Percentiles rank a stretch among this genome's conserved stretches.
These are phyloP conservation scores for Trypanosoma cruzi DNA, from an alignment of 208 protist genomes.

Conservation along the genomic window DNA sequence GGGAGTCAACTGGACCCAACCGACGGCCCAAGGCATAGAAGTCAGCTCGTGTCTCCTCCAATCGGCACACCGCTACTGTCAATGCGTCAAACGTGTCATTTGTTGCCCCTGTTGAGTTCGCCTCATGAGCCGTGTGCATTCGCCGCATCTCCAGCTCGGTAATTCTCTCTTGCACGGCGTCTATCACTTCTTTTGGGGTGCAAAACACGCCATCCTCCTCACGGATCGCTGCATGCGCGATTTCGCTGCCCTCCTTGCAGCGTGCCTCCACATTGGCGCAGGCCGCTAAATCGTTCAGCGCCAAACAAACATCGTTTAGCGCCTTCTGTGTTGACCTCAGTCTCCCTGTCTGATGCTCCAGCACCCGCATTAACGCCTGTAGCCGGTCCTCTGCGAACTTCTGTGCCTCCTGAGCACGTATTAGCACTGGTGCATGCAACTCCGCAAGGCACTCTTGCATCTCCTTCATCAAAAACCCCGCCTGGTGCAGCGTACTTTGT, in stretches of 20 bases:
- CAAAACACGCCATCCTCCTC: neutral
- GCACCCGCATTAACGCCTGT: neutral
- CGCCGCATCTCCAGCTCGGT: neutral
- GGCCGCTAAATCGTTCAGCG: constrained; percentile 5
- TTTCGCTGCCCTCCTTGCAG: constrained; percentile 7
- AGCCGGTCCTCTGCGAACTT: constrained; percentile 5
- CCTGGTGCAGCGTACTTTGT: neutral
- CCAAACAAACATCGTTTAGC: neutral
- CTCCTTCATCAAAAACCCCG: constrained; percentile 3
- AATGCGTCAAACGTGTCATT: constrained; percentile 14
- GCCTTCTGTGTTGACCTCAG: neutral
- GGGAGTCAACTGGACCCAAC: neutral
- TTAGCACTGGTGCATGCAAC: neutral
- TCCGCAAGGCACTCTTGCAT: neutral
- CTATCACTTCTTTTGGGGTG: constrained; percentile 6
- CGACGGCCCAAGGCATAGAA: constrained; percentile 9
- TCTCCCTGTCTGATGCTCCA: constrained; percentile 2
- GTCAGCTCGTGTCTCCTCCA: constrained; percentile 17
- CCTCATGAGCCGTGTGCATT: neutral
- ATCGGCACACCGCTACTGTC: constrained; percentile 9
- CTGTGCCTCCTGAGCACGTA: neutral
- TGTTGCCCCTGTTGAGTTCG: neutral
- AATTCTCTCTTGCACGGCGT: neutral
- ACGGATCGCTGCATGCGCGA: neutral
- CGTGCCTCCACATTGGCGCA: neutral